These are phyloP conservation scores for Lecanicillium sp. DNA, from an alignment of 2,329 filamentous ascomycete species.

Conservation along the genomic window DNA sequence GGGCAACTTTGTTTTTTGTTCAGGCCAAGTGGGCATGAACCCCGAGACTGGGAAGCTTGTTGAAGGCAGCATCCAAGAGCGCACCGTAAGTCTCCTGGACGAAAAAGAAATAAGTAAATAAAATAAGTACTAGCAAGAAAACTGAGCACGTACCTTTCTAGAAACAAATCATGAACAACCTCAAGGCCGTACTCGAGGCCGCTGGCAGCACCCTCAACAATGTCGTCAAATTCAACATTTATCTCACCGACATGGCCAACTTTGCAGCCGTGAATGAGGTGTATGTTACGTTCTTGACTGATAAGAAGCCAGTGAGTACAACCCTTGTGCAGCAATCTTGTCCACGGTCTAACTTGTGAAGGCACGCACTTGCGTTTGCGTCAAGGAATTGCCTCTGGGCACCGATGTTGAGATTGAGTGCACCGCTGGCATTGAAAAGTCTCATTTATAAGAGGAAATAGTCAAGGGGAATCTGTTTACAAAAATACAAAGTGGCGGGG, in stretches of 20 bases:
- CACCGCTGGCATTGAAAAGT: slow-evolving; percentile 7
- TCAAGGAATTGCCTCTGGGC: slow-evolving; percentile 20
- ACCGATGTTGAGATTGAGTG: slow-evolving; percentile 24
- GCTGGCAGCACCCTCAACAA: slow-evolving; percentile 55
- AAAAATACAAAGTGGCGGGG: too few relatives aligned
- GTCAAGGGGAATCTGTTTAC: too few relatives aligned
- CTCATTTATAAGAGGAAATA: too few relatives aligned
- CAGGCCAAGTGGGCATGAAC: slow-evolving; percentile 61
- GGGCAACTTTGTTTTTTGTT: slow-evolving; percentile 59
- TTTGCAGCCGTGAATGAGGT: slow-evolving; percentile 67
- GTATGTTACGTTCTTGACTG: slow-evolving; percentile 59
- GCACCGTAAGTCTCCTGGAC: slow-evolving; percentile 43
- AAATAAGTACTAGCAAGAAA: too few relatives aligned
- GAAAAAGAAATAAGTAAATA: too few relatives aligned
- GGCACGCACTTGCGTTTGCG: slow-evolving; percentile 27
- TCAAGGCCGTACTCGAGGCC: slow-evolving; percentile 59
- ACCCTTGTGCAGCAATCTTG: too few relatives aligned
- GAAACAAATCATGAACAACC: slow-evolving; percentile 58
- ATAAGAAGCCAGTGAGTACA: slow-evolving; percentile 35
- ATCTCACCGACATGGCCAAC: slow-evolving; percentile 62
- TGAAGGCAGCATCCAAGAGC: slow-evolving; percentile 55
- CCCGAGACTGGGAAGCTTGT: slow-evolving; percentile 45
- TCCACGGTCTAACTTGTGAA: too few relatives aligned
- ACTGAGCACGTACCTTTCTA: slow-evolving; percentile 10
- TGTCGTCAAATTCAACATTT: slow-evolving; percentile 65